phyloP scores from a whole-genome alignment of 1,139 yeast species.

The Zhuliangozyma parablackwelliae region DNA sequence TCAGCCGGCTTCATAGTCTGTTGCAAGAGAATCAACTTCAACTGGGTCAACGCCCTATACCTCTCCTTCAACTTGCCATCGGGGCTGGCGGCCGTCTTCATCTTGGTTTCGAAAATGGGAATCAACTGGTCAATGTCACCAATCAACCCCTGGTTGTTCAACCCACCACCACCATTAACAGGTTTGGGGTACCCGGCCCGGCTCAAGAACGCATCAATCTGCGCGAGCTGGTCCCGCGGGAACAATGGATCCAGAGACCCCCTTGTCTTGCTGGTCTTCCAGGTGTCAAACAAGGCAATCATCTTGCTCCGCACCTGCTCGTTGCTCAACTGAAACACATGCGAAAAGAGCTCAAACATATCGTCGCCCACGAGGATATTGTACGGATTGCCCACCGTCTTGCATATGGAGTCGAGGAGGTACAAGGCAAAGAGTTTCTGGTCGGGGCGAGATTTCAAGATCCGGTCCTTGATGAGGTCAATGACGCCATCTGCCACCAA shows the following conservation, averaged over 20 bases:
- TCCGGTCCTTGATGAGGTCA: conserved; percentile 63
- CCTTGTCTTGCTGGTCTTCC: conserved; percentile 60
- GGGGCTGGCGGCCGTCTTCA: conserved; percentile 19
- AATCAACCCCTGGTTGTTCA: conserved; percentile 27
- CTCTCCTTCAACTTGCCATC: conserved; percentile 34
- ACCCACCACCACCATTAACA: not conserved
- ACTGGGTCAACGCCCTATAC: conserved; percentile 41
- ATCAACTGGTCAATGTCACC: conserved; percentile 42
- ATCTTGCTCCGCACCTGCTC: conserved; percentile 72
- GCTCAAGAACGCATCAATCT: conserved; percentile 69
- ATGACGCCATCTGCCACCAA: conserved; percentile 74
- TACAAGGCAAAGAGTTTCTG: conserved; percentile 83
- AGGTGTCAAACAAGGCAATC: conserved; percentile 75
- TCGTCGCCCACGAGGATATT: conserved; percentile 67
- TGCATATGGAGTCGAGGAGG: conserved; percentile 87
- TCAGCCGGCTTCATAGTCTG: conserved; percentile 40
- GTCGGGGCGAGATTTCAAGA: conserved; percentile 55
- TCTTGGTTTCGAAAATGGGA: conserved; percentile 32
- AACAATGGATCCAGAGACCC: conserved; percentile 67
- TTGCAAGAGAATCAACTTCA: conserved; percentile 33
- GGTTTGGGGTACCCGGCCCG: conserved; percentile 27
- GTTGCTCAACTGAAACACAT: conserved; percentile 72
- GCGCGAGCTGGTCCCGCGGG: conserved; percentile 63
- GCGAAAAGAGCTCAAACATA: conserved; percentile 64
- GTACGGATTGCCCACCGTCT: conserved; percentile 86